Evolutionary conservation across 2,329 filamentous ascomycete species (phyloP).

Genomic region (Clonostachys rosea): DNA sequence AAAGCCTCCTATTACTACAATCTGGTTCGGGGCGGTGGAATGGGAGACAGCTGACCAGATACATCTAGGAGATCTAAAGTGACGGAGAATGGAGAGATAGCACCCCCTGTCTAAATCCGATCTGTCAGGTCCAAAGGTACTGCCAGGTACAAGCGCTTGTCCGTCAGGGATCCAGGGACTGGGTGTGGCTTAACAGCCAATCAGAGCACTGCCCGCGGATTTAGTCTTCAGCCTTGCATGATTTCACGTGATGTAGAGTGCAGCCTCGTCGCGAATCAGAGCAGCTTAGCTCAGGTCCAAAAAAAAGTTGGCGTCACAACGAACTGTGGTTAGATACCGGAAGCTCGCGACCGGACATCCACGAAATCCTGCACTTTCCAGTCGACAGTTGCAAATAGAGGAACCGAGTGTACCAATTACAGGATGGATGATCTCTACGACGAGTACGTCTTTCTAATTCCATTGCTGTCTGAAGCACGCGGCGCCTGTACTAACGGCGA

Average conservation of each 20-base stretch:
- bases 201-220: not conserved
- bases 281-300: not conserved
- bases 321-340: not conserved
- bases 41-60: too few relatives aligned
- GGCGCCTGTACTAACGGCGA: too few relatives aligned
- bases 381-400: not conserved
- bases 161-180: too few relatives aligned
- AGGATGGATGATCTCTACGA: constrained; percentile 94
- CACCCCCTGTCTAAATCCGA: too few relatives aligned
- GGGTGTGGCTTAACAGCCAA: not conserved
- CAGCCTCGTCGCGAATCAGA: constrained; percentile 3
- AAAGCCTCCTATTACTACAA: too few relatives aligned
- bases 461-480: not conserved
- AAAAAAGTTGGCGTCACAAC: constrained; percentile 2
- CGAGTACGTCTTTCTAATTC: constrained; percentile 52
- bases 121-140: too few relatives aligned
- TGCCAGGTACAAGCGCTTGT: too few relatives aligned
- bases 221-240: constrained; percentile 2
- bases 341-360: not conserved
- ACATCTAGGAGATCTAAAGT: too few relatives aligned
- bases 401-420: not conserved
- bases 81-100: too few relatives aligned
- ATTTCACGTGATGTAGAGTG: constrained; percentile 1
- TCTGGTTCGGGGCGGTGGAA: too few relatives aligned
- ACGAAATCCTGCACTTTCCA: not conserved